Conservation (phyloP, 148 eudicot genomes). For the Suaeda aralocaspica region DNA sequence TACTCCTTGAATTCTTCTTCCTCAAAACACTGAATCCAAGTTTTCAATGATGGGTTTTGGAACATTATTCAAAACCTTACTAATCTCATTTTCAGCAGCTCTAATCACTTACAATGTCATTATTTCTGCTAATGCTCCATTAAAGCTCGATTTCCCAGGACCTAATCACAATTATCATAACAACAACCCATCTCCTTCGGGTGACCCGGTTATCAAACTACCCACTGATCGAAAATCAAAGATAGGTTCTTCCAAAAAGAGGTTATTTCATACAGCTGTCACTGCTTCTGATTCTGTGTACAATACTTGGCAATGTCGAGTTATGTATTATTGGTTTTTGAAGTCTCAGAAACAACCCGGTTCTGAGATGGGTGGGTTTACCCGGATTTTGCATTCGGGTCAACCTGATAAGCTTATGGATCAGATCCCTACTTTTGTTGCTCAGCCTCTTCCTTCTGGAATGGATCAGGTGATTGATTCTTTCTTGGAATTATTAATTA, state of each 20-base stretch:
- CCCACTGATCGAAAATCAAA: constrained; percentile 41
- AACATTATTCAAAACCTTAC: constrained; percentile 51
- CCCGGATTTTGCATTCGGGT: constrained; percentile 90
- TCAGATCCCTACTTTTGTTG: constrained; percentile 98
- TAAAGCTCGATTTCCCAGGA: constrained; percentile 74
- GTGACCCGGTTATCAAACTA: constrained; percentile 69
- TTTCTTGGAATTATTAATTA: background rate
- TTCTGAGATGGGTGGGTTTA: constrained; percentile 97
- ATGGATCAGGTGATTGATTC: constrained; percentile 55
- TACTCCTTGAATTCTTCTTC: background rate
- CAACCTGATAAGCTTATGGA: constrained; percentile 62
- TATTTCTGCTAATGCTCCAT: constrained; percentile 69
- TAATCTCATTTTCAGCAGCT: constrained; percentile 69
- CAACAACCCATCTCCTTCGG: constrained; percentile 16
- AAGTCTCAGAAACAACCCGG: constrained; percentile 40
- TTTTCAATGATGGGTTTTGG: constrained; percentile 54
- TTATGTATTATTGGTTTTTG: constrained; percentile 96
- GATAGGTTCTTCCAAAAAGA: constrained; percentile 22
- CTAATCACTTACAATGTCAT: constrained; percentile 81
- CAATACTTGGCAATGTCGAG: constrained; percentile 90
- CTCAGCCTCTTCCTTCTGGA: constrained; percentile 81
- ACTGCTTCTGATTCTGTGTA: constrained; percentile 89
- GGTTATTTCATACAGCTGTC: constrained; percentile 89
- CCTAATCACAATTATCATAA: constrained; percentile 28
- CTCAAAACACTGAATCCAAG: background rate